Conservation (phyloP, 805 yeast species). For the Metschnikowia drakensbergensis region DNA sequence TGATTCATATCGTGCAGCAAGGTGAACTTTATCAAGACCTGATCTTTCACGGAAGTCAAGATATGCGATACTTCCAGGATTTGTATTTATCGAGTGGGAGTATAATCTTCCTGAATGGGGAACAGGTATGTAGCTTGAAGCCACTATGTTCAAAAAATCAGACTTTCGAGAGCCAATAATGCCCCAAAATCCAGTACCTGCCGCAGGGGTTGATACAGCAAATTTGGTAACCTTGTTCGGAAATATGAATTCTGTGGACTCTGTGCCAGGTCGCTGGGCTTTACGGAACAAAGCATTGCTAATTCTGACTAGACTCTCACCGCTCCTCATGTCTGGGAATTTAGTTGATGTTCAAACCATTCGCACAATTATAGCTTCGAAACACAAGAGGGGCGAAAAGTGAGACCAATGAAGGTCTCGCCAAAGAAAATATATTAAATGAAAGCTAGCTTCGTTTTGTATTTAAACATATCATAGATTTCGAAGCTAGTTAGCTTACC, state of each 20-base stretch:
- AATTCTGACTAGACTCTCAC: constrained; percentile 19
- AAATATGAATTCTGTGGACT: constrained; percentile 17
- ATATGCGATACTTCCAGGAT: constrained; percentile 30
- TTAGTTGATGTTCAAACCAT: neutral
- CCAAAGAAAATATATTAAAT: neutral
- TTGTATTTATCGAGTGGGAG: constrained; percentile 38
- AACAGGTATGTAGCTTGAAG: constrained; percentile 49
- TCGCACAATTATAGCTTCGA: neutral
- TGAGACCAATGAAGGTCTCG: neutral
- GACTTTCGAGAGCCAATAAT: constrained; percentile 46
- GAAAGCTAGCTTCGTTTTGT: neutral
- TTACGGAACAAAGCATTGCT: constrained; percentile 24
- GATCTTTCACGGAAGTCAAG: constrained; percentile 34
- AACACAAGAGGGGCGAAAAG: neutral
- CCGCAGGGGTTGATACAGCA: constrained; percentile 14
- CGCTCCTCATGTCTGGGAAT: neutral
- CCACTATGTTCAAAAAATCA: constrained; percentile 50
- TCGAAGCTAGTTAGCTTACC: too few relatives aligned
- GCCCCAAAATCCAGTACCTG: constrained; percentile 27
- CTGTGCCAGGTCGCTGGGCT: constrained; percentile 1
- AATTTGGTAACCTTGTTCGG: constrained; percentile 25
- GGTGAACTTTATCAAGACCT: constrained; percentile 53
- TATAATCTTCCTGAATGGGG: constrained; percentile 54
- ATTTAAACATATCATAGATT: too few relatives aligned
- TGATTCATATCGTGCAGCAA: constrained; percentile 86